phyloP scores from a whole-genome alignment of 352 stramenopile species.

The Phytopythium boreale region DNA sequence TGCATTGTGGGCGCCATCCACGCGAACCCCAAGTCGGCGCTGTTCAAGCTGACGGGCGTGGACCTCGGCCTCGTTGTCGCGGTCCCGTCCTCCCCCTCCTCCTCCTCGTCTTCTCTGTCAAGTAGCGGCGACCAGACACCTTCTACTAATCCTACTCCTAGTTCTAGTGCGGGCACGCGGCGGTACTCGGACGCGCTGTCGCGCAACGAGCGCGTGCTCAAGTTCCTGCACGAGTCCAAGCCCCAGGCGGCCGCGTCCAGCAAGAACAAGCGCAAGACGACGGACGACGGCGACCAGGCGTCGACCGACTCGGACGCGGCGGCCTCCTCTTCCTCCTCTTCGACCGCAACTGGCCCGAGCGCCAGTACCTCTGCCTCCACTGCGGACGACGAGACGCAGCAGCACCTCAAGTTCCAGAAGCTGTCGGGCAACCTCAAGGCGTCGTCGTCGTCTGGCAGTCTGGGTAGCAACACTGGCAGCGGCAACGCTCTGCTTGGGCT shows the following conservation, averaged over 20 bases:
- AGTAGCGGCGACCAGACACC: conserved; percentile 8
- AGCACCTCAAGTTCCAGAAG: conserved; percentile 52
- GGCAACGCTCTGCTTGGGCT: conserved; percentile 36
- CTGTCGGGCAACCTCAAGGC: conserved; percentile 43
- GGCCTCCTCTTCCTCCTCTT: conserved; percentile 7
- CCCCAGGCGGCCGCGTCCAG: conserved; percentile 8
- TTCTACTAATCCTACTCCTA: neutral
- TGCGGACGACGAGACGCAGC: conserved; percentile 20
- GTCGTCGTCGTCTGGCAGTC: conserved; percentile 41
- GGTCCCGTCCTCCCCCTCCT: no score
- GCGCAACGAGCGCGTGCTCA: conserved; percentile 56
- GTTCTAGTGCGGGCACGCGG: conserved; percentile 7
- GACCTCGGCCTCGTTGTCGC: conserved; percentile 52
- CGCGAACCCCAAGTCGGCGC: conserved; percentile 53
- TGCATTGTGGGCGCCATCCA: conserved; percentile 75
- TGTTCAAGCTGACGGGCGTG: conserved; percentile 80
- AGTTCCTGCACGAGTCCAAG: conserved; percentile 41
- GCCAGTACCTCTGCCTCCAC: neutral
- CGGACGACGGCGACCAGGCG: conserved; percentile 30
- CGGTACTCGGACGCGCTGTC: conserved; percentile 41
- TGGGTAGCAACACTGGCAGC: conserved; percentile 31
- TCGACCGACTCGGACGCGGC: neutral
- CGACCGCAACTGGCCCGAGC: conserved; percentile 16
- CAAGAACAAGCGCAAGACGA: conserved; percentile 53
- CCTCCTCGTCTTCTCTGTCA: neutral